These are phyloP conservation scores for Ophiorrhiza pumila DNA, from an alignment of 257 asterid species.

Conservation along the genomic window DNA sequence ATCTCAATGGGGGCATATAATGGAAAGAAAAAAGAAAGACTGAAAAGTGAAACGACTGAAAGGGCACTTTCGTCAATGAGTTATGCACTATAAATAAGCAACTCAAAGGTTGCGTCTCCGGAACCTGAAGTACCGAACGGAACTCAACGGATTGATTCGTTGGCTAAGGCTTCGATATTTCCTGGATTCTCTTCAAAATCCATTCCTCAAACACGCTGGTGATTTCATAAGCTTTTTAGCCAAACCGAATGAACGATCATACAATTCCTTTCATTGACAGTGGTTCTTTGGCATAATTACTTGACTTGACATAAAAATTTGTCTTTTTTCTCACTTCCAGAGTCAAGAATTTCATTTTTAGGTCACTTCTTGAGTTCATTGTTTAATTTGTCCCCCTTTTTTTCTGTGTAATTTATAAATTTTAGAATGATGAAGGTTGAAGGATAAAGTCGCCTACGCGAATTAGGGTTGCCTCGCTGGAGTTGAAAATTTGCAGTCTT, in stretches of 20 bases:
- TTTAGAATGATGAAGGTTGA: too few species aligned
- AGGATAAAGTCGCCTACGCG: not conserved
- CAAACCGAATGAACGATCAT: not conserved
- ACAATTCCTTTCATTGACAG: not conserved
- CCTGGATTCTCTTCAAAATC: not conserved
- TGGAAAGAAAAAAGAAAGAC: too few species aligned
- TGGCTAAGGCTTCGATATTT: not conserved
- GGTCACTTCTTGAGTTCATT: not conserved
- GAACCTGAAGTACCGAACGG: too few species aligned
- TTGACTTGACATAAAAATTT: too few species aligned
- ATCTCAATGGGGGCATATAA: too few species aligned
- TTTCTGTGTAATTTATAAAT: too few species aligned
- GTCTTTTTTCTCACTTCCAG: not conserved
- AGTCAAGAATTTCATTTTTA: not conserved
- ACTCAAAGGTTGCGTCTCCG: not conserved
- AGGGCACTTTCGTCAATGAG: not conserved
- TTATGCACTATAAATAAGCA: not conserved
- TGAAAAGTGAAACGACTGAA: too few species aligned
- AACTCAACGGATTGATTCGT: not conserved
- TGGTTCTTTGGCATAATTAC: slow-evolving; percentile 1
- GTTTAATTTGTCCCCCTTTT: not conserved
- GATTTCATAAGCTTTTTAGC: not conserved
- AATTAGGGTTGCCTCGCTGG: not conserved
- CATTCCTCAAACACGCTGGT: not conserved
- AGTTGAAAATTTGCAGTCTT: not conserved